Evolutionary conservation across 75 land plant genomes (phyloP).

Genomic region (Ceratopteris richardii): DNA sequence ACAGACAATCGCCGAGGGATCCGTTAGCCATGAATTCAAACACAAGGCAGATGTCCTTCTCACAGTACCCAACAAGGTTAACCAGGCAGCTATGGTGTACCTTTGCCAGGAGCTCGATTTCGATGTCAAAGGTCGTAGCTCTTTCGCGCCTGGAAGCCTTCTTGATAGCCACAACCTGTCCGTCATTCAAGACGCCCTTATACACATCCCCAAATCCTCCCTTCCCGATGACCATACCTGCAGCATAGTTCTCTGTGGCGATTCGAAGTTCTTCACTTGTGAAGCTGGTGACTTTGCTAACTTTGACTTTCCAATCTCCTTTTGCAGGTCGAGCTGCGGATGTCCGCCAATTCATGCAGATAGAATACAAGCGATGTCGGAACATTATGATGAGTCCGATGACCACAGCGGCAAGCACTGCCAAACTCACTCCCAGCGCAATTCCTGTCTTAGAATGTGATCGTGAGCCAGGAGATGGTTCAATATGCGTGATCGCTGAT

Average conservation of each 20-base stretch:
- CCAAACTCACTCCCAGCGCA: background rate
- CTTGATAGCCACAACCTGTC: slow-evolving; percentile 18
- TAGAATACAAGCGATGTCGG: background rate
- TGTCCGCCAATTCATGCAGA: background rate
- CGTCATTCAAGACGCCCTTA: slow-evolving; percentile 14
- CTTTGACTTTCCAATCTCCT: background rate
- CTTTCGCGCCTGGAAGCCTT: background rate
- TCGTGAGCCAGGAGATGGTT: background rate
- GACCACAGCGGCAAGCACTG: background rate
- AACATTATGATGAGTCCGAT: background rate
- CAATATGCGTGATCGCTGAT: background rate
- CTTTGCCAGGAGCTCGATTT: slow-evolving; percentile 17
- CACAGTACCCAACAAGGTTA: slow-evolving; percentile 20
- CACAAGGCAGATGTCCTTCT: slow-evolving; percentile 12
- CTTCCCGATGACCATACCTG: slow-evolving; percentile 17
- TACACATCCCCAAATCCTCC: slow-evolving; percentile 23
- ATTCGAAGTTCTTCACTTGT: slow-evolving; percentile 56
- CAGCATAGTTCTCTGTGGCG: slow-evolving; percentile 47
- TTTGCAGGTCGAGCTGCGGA: background rate
- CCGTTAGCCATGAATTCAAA: slow-evolving; percentile 33
- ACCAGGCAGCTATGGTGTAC: slow-evolving; percentile 20
- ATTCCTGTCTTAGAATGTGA: background rate
- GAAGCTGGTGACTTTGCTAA: slow-evolving; percentile 12
- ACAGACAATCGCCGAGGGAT: slow-evolving; percentile 17
- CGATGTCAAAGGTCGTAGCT: slow-evolving; percentile 10